Base-by-base conservation (phyloP, 2,329 filamentous ascomycete species). In the Didymosphaeria variabile region DNA sequence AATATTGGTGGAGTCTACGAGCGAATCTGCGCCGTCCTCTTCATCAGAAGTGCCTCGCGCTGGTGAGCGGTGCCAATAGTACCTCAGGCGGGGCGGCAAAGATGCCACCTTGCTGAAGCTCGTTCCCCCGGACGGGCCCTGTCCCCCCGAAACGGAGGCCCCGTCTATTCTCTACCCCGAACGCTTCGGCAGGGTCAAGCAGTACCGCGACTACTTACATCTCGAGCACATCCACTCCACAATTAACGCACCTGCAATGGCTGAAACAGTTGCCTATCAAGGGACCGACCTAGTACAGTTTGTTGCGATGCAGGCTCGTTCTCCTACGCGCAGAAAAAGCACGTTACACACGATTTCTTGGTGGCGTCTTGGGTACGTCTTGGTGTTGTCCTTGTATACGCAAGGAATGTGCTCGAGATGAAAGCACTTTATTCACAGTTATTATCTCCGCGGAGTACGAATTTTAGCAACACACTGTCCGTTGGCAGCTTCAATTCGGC, bases 31-130 rank as follows among this genome's bases (percentile, higher is more conserved):
- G 8, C 34, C 23, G 8, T 55, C 12, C n/a, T 5, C 13, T 26
- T 40, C 40, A 40, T 51, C 49, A 34, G 34, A 36, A 46, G 3
- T 51, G 15, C 23, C 42, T 51, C 56, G 57, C 56, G 34, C 55
- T 61, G 55, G 42, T 23, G 38, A 21, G 26, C 36, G 31, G 19
- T 34, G 32, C 23, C 36, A 36, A 54, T 29, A 23, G 26, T 40
- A 46, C 2, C 53, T 23, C 58, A 40, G 17, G 45, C 58, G 55
- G 49, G 47, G 34, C 23, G 45, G 50, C 52, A 21, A 62, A 60
- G 51, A 62, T 52, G 63, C 49, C 63, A 65, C 63, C 60, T 65
- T 65, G 60, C 57, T 45, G 32, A 34, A 62, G 60, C 58, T 58
- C 59, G 55, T 57, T 57, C 61, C 55, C 57, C 34, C 26, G 26